These are phyloP conservation scores for Yamadazyma ubonensis DNA, from an alignment of 805 yeast genomes.

Conservation along the genomic window DNA sequence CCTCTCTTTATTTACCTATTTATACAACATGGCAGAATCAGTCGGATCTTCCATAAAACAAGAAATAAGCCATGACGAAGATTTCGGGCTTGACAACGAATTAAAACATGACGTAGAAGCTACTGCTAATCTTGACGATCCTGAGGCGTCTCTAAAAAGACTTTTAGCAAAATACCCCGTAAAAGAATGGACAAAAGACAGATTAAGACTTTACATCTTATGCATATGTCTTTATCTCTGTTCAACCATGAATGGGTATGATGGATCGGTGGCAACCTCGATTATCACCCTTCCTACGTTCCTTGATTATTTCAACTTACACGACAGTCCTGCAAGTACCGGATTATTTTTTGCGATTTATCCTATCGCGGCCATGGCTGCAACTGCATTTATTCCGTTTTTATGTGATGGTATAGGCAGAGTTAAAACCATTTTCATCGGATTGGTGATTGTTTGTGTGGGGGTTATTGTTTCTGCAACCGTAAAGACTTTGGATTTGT, in stretches of 20 bases:
- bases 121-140: conserved; percentile 6
- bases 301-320: conserved; percentile 15
- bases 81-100: background rate
- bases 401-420: conserved; percentile 32
- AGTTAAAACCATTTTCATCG: conserved; percentile 26
- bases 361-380: conserved; percentile 30
- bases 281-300: conserved; percentile 19
- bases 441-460: conserved; percentile 23
- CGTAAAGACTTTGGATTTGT: conserved; percentile 23
- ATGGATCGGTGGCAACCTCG: conserved; percentile 40
- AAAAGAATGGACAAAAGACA: conserved; percentile 10
- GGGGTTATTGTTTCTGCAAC: conserved; percentile 34
- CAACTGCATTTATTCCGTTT: conserved; percentile 31
- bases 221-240: conserved; percentile 24
- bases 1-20: background rate
- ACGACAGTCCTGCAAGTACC: conserved; percentile 30
- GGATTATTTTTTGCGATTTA: conserved; percentile 35
- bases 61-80: conserved; percentile 7
- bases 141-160: conserved; percentile 10
- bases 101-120: conserved; percentile 2
- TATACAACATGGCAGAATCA: background rate
- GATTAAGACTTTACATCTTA: conserved; percentile 13
- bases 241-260: conserved; percentile 46
- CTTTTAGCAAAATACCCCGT: conserved; percentile 14
- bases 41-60: conserved; percentile 4